Evolutionary conservation across 164 flowering plant species (phyloP).

Genomic region (Piper longum): DNA sequence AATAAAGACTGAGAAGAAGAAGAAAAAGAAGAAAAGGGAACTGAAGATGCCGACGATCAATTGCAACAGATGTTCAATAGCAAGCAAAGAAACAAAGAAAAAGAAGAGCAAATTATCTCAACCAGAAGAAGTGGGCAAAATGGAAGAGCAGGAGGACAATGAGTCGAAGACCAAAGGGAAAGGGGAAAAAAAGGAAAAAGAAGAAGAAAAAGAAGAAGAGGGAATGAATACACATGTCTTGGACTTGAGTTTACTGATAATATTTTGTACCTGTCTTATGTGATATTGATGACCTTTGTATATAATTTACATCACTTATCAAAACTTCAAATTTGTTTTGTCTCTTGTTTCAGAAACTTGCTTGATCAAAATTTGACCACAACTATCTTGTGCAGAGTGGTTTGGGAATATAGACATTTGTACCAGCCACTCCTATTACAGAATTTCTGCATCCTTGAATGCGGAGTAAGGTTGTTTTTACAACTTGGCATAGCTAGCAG

Average conservation of each 20-base stretch:
- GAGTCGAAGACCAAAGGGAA: constrained; percentile 8
- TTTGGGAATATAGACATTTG: no score
- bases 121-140: constrained; percentile 3
- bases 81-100: constrained; percentile 6
- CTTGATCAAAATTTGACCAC: no score
- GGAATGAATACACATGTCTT: constrained; percentile 7
- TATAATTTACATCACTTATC: no score
- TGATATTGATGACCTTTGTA: no score
- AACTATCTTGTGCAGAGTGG: no score
- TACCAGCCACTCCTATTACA: no score
- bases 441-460: no score
- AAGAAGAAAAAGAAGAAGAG: constrained; percentile 36
- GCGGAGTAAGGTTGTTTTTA: no score
- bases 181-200: constrained; percentile 5
- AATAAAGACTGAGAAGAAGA: constrained; percentile 7
- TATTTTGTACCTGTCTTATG: neutral
- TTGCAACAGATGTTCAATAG: constrained; percentile 4
- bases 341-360: neutral
- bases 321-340: neutral
- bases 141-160: constrained; percentile 9
- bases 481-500: no score
- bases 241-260: neutral
- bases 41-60: constrained; percentile 11
- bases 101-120: constrained; percentile 23
- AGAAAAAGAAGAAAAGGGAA: constrained; percentile 11